phyloP scores from a whole-genome alignment of 257 asterid genomes.

The Nicotiana knightiana region DNA sequence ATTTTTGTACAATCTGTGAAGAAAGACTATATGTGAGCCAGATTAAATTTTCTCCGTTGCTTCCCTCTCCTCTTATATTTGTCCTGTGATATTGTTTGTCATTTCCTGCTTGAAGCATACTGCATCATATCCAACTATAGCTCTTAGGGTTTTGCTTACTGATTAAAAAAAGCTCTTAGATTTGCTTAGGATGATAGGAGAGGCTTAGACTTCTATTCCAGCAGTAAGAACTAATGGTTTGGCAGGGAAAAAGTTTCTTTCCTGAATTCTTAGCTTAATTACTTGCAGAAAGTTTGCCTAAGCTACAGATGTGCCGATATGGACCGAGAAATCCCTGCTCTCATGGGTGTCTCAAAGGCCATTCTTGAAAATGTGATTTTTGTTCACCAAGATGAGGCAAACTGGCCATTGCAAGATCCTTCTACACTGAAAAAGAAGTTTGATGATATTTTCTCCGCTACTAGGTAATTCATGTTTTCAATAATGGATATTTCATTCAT shows the following conservation, averaged over 20 bases:
- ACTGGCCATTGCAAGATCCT: constrained; percentile 98
- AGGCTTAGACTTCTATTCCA: not conserved
- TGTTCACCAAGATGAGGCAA: constrained; percentile 99
- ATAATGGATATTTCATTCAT: not conserved
- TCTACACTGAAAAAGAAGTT: constrained; percentile 88
- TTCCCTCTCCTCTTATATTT: not conserved
- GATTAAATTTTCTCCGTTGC: not conserved
- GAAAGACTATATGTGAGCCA: not conserved
- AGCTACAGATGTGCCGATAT: constrained; percentile 99
- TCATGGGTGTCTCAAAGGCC: constrained; percentile 99
- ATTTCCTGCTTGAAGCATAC: not conserved
- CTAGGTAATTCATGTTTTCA: constrained; percentile 51
- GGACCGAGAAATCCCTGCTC: constrained; percentile 99
- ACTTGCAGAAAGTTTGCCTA: constrained; percentile 88
- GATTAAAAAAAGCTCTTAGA: not conserved
- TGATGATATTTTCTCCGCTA: constrained; percentile 95
- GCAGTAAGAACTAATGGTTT: not conserved
- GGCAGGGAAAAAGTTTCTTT: constrained; percentile 10
- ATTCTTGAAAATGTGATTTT: constrained; percentile 92
- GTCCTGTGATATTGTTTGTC: not conserved
- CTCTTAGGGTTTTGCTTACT: not conserved
- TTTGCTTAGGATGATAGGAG: not conserved
- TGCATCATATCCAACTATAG: not conserved
- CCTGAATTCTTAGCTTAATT: constrained; percentile 21
- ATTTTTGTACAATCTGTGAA: not conserved